phyloP scores from a whole-genome alignment of 306 rosid species.

The Prinsepia uniflora region DNA sequence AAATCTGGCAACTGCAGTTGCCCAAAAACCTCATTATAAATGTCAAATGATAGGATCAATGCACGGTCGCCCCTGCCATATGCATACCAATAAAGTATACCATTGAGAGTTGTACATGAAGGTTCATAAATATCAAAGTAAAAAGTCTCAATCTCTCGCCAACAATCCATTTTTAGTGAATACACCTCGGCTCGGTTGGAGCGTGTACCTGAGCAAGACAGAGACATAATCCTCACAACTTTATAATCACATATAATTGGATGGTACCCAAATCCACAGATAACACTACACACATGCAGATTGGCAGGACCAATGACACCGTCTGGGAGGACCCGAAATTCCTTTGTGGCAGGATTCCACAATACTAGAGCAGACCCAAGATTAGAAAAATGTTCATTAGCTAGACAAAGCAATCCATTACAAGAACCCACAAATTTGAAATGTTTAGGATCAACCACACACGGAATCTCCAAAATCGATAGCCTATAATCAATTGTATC shows the following conservation, averaged over 20 bases:
- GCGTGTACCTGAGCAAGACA: not conserved
- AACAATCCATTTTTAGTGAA: not conserved
- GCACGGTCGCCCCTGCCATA: not conserved
- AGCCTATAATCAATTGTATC: not conserved
- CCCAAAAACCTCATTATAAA: not conserved
- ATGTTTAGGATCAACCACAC: not conserved
- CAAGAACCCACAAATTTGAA: not conserved
- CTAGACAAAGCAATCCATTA: not conserved
- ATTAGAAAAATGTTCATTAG: not conserved
- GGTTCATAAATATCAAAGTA: not conserved
- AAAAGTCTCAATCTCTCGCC: not conserved
- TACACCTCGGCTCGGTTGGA: not conserved
- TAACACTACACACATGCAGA: not conserved
- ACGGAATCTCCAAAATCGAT: not conserved
- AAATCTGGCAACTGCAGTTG: not conserved
- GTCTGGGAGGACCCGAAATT: not conserved
- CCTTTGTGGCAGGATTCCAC: conserved; percentile 4
- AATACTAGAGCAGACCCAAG: not conserved
- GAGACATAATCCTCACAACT: not conserved
- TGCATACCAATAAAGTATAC: not conserved
- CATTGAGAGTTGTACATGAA: not conserved
- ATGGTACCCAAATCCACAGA: not conserved
- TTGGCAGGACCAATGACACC: not conserved
- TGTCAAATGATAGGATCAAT: not conserved
- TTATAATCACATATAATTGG: not conserved